Base-by-base conservation (phyloP, 2,329 filamentous ascomycete species). In the Alternaria ethzedia region DNA sequence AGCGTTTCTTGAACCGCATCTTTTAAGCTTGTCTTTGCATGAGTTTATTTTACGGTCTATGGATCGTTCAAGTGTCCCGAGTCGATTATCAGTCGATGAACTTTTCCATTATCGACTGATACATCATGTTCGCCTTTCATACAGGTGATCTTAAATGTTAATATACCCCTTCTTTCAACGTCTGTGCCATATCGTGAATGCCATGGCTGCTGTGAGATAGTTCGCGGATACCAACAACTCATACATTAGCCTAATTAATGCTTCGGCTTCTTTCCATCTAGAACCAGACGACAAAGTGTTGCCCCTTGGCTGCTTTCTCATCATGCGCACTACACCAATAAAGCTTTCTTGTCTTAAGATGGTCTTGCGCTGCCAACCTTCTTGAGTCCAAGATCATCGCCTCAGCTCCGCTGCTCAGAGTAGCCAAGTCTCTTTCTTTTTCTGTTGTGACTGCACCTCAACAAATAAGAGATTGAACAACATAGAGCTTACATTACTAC, bases 1-100 rank as follows among this genome's bases (percentile, higher is more conserved):
- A 76, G 61, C 75, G 76, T 44, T 9, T 65, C 13, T 2, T 63
- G 4, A 4, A 60, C 54, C 72, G 70, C 58, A 68, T 78, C 50
- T 78, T 78, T 63, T 79, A 78, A 57, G 59, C 36, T 46, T 43
- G 13, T 47, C 12, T n/a, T 23, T 12, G 15, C 10, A 32, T n/a
- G 25, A 23, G 21, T 36, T 25, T 50, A 36, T 6, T 26, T 8
- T 21, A 17, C 20, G 26, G 43, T 46, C 21, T 17, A 30, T 28
- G 41, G 23, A n/a, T 20, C 44, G 9, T 23, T 8, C 26, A 30
- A 46, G 25, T 46, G 25, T 13, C 20, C 21, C 4, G 17, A 30
- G n/a, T 36, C 10, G 32, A 41, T 23, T n/a, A 52, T 51, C 36
- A 23, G 32, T 61, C 41, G 21, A 57, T 32, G 54, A 52, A 32